Conservation (phyloP, 176 grass and related monocot species). For the Musa itinerans region DNA sequence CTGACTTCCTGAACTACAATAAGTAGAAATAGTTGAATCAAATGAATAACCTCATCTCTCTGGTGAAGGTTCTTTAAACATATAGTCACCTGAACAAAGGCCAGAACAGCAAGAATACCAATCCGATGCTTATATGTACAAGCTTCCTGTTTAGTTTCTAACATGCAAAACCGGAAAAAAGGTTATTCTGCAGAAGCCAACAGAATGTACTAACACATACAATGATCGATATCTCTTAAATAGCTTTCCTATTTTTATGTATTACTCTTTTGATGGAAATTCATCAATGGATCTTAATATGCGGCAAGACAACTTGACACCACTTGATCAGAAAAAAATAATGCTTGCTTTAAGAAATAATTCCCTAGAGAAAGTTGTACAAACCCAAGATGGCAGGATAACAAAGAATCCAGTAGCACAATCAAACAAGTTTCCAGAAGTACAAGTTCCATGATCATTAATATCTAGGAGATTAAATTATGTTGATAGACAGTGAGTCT, state of each 20-base stretch:
- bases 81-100: slow-evolving; percentile 66
- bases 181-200: neutral
- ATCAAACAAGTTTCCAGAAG: neutral
- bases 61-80: neutral
- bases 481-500: no score
- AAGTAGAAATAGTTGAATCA: neutral
- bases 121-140: slow-evolving; percentile 60
- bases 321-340: no score
- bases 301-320: no score
- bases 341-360: no score
- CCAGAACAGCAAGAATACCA: slow-evolving; percentile 62
- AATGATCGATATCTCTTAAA: neutral
- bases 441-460: neutral
- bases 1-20: slow-evolving; percentile 35
- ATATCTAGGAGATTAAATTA: no score
- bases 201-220: neutral
- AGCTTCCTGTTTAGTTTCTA: slow-evolving; percentile 77
- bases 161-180: neutral
- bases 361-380: no score
- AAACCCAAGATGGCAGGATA: no score
- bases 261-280: no score
- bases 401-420: no score
- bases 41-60: neutral
- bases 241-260: no score
- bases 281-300: no score